phyloP scores from a whole-genome alignment of 139 green algal species.

The Zygnema cylindricum region DNA sequence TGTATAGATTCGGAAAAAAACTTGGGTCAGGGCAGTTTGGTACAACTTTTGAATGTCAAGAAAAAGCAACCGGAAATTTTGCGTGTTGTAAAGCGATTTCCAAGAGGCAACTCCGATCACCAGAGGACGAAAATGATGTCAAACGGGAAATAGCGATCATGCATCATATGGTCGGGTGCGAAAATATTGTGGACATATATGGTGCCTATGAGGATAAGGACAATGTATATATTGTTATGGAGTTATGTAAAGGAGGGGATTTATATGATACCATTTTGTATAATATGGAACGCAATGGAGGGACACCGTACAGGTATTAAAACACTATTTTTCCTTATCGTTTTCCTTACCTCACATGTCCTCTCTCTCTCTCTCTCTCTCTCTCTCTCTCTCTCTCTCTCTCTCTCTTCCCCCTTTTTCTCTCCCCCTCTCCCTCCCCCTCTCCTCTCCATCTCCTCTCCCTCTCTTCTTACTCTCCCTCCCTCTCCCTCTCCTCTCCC shows the following conservation, averaged over 20 bases:
- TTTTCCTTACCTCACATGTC: background rate
- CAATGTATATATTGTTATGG: constrained; percentile 28
- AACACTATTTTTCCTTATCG: background rate
- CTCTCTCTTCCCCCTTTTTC: background rate
- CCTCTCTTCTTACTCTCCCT: background rate
- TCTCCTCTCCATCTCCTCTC: background rate
- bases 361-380: background rate
- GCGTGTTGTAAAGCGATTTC: constrained; percentile 90
- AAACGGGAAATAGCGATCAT: constrained; percentile 92
- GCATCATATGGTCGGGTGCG: constrained; percentile 83
- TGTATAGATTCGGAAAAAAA: no score
- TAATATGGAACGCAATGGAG: background rate
- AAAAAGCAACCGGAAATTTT: constrained; percentile 57
- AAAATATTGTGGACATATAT: constrained; percentile 76
- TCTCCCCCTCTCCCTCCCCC: background rate
- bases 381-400: background rate
- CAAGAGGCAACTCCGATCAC: constrained; percentile 84
- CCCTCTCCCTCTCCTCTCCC: background rate
- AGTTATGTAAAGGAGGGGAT: constrained; percentile 60
- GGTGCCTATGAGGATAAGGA: constrained; percentile 46
- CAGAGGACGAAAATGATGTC: constrained; percentile 94
- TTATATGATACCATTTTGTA: constrained; percentile 17
- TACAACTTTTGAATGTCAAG: constrained; percentile 16
- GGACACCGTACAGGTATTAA: background rate
- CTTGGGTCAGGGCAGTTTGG: constrained; percentile 51